Base-by-base conservation (phyloP, 2,329 filamentous ascomycete genomes). In the Orbilia ellipsospora region DNA sequence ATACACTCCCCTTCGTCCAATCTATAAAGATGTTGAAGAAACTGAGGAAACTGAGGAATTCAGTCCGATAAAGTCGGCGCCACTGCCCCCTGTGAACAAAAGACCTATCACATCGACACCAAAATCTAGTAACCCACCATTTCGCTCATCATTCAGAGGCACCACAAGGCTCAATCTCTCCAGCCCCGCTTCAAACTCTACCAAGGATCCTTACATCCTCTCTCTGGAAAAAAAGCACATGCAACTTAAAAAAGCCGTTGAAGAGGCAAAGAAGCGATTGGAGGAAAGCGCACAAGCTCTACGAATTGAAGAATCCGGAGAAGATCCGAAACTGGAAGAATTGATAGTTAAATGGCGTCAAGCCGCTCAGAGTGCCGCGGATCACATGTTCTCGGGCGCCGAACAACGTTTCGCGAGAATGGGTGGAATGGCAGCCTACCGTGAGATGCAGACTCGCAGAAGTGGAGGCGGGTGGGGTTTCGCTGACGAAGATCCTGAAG, bases 371-470 rank as follows among this genome's bases (percentile, higher is more conserved):
- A 59, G 51, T 42, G 78, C 79, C 15, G 79, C 79, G 3, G 79
- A 80, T 48, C 76, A 76, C 28, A 73, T 80, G 54, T 80, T 78
- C 57, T 73, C 63, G 13, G 64, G 77, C 42, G 78, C 73, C 18
- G 77, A 77, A 18, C 77, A 80, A 52, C 75, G 79, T 31, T 78
- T 79, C 20, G 76, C 68, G 48, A 78, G 77, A 50, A 78, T 79
- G 77, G 79, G 79, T 28, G 78, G 76, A 23, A 66, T 76, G 56
- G 54, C 64, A 10, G 73, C 48, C 16, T 70, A 70, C 28, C 59
- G 55, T 15, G 73, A 76, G 7, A 65, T 57, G 51, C 64, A 76
- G 26, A 70, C 70, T 20, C 73, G 65, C 7, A 61, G 28, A 10
- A 45, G 61, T 16, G 48, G 63, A 5, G 65, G 72, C 31, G 73